Conservation (phyloP, 2,329 filamentous ascomycete species). For the Apiospora hydei region DNA sequence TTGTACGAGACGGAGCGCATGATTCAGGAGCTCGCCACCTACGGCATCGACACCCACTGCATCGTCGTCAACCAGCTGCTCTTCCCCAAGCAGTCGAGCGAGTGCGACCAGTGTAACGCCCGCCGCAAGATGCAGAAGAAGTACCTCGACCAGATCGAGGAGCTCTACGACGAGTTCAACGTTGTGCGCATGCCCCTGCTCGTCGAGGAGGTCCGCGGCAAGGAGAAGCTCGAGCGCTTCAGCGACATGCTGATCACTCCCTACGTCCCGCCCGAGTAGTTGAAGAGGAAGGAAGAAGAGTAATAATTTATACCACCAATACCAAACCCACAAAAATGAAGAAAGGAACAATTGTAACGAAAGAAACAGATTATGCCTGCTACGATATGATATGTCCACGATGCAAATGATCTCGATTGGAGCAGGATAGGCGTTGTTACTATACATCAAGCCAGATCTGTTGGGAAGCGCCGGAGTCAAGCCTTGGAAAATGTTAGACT, state of each 20-base stretch:
- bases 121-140: constrained; percentile 99
- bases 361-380: background rate
- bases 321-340: background rate
- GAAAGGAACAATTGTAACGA: background rate
- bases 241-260: constrained; percentile 83
- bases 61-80: constrained; percentile 98
- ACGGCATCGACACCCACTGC: constrained; percentile 93
- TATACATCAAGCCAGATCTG: background rate
- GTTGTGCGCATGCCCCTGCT: constrained; percentile 98
- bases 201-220: constrained; percentile 94
- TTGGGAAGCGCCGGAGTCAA: background rate
- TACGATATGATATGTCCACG: background rate
- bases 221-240: constrained; percentile 91
- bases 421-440: background rate
- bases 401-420: background rate
- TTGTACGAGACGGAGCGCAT: constrained; percentile 99
- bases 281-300: background rate
- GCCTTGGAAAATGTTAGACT: background rate
- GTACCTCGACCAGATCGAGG: constrained; percentile 97
- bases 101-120: constrained; percentile 95
- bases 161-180: constrained; percentile 98
- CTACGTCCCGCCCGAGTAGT: constrained; percentile 69
- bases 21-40: constrained; percentile 96
- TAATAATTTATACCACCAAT: background rate
- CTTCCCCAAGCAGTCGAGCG: constrained; percentile 84